Percentiles rank a stretch among this genome's conserved stretches.
phyloP scores from a whole-genome alignment of 441 rosid genomes.

The Bocquillonia castaneifolia region DNA sequence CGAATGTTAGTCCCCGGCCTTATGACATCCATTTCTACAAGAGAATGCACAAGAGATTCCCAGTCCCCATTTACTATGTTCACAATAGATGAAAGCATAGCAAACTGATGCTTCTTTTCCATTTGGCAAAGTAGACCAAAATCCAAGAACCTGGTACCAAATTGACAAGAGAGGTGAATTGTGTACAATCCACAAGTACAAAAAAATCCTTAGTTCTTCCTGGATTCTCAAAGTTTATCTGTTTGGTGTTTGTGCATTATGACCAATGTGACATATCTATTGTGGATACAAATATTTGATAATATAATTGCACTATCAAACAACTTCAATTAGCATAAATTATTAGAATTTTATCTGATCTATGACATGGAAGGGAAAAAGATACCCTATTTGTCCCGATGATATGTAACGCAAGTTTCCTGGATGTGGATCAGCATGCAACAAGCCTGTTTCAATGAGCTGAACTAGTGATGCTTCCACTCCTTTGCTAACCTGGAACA shows the following conservation, averaged over 20 bases:
- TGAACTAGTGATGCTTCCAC: slow-evolving; percentile 87
- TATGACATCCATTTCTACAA: slow-evolving; percentile 88
- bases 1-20: slow-evolving; percentile 67
- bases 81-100: slow-evolving; percentile 90
- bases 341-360: slow-evolving; percentile 18
- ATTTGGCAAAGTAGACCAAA: slow-evolving; percentile 91
- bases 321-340: slow-evolving; percentile 20
- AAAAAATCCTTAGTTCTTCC: slow-evolving; percentile 3
- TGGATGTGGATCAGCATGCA: slow-evolving; percentile 99
- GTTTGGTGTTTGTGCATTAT: not conserved
- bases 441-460: slow-evolving; percentile 88
- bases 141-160: slow-evolving; percentile 74
- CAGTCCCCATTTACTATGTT: slow-evolving; percentile 95
- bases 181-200: not conserved
- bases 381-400: slow-evolving; percentile 83
- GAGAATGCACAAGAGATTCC: slow-evolving; percentile 68
- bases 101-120: slow-evolving; percentile 87
- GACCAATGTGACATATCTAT: not conserved
- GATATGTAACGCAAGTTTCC: slow-evolving; percentile 85
- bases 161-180: slow-evolving; percentile 7
- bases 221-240: not conserved
- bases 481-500: slow-evolving; percentile 78
- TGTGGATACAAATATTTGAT: not conserved
- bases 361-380: slow-evolving; percentile 15
- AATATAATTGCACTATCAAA: not conserved